A percentile compares a stretch with the other conserved stretches of the same genome.
These are phyloP conservation scores for Crithidia bombi DNA, from an alignment of 208 protist genomes.

Conservation along the genomic window DNA sequence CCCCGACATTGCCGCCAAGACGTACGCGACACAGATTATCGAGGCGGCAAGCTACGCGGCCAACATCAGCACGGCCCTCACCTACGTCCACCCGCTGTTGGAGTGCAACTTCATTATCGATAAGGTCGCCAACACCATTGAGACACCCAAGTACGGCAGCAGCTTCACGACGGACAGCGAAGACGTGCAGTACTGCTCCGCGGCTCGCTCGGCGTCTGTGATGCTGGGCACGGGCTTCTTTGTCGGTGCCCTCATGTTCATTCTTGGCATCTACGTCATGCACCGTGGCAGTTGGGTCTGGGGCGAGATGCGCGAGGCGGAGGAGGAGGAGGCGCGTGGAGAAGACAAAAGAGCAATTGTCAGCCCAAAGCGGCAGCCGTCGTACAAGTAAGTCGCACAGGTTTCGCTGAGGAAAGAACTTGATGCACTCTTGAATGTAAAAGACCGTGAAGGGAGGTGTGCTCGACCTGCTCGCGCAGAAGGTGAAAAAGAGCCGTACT, in stretches of 20 bases:
- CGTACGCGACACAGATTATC: conserved; percentile 36
- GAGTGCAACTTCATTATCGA: conserved; percentile 85
- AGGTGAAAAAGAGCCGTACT: not conserved
- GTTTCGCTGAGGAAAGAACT: not conserved
- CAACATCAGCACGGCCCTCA: conserved; percentile 69
- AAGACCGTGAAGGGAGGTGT: too few relatives aligned
- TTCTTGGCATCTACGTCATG: conserved; percentile 71
- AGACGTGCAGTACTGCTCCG: conserved; percentile 40
- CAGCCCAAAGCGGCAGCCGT: not conserved
- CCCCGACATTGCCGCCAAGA: conserved; percentile 29
- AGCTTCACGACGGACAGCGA: conserved; percentile 15
- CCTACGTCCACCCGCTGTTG: conserved; percentile 63
- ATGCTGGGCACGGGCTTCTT: conserved; percentile 79
- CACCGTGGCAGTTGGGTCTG: conserved; percentile 67
- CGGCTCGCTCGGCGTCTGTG: conserved; percentile 43
- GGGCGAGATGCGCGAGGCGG: conserved; percentile 16
- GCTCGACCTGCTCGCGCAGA: not conserved
- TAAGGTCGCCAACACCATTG: conserved; percentile 48
- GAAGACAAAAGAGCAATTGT: not conserved
- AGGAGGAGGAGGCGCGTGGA: not conserved
- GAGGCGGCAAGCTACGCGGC: conserved; percentile 31
- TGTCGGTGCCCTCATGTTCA: conserved; percentile 75
- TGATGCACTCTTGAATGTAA: not conserved
- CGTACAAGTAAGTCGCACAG: conserved; percentile 19
- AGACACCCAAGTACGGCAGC: conserved; percentile 34